Conservation (phyloP, 2,329 filamentous ascomycete genomes). For the Colletotrichum paranaense region DNA sequence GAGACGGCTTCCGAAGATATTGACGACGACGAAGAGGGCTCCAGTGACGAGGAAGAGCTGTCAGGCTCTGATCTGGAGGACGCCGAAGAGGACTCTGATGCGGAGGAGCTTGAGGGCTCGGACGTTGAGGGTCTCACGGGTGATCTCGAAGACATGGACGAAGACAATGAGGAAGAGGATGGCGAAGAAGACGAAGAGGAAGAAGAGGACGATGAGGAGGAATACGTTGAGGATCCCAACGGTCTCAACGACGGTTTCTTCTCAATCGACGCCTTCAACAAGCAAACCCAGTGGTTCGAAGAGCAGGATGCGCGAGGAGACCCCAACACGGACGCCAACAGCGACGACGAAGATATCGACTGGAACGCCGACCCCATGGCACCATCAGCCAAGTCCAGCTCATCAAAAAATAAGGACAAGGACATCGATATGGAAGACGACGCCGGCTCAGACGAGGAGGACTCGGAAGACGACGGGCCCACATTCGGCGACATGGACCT, state of each 20-base stretch:
- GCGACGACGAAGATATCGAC: constrained; percentile 82
- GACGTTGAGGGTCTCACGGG: constrained; percentile 37
- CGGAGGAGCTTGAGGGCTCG: constrained; percentile 39
- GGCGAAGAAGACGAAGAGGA: constrained; percentile 55
- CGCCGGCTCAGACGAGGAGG: constrained; percentile 52
- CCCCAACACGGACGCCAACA: constrained; percentile 77
- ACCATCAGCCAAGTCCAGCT: constrained; percentile 39
- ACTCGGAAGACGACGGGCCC: constrained; percentile 79
- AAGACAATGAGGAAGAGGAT: constrained; percentile 45
- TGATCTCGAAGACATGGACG: constrained; percentile 34
- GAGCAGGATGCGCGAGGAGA: constrained; percentile 84
- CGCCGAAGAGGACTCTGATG: constrained; percentile 42
- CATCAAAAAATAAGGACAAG: constrained; percentile 42
- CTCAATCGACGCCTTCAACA: constrained; percentile 97
- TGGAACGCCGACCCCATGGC: constrained; percentile 84
- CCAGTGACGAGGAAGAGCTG: constrained; percentile 45
- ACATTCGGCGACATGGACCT: constrained; percentile 86
- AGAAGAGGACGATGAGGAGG: constrained; percentile 61
- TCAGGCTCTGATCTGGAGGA: constrained; percentile 43
- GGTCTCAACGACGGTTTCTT: constrained; percentile 98
- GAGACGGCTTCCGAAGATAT: constrained; percentile 47
- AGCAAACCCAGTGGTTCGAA: constrained; percentile 89
- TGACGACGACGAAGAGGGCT: constrained; percentile 38
- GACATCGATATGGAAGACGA: constrained; percentile 43
- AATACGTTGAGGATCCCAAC: constrained; percentile 78